These are phyloP conservation scores for Pseudevernia furfuracea DNA, from an alignment of 495 filamentous ascomycete genomes.

Conservation along the genomic window DNA sequence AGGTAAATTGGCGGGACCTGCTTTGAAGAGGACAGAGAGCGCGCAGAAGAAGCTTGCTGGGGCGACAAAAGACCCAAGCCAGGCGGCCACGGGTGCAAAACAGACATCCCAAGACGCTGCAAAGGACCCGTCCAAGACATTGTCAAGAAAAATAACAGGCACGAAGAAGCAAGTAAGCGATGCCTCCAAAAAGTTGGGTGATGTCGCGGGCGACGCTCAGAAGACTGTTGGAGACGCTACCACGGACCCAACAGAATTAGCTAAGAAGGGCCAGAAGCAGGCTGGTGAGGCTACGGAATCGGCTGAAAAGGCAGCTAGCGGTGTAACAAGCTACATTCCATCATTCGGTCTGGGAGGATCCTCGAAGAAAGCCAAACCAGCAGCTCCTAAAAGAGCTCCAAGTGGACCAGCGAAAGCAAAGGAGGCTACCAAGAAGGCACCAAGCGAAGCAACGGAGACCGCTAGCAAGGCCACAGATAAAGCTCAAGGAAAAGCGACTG, in stretches of 20 bases:
- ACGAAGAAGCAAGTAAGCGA: background rate
- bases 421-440: background rate
- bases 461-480: background rate
- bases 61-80: background rate
- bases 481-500: background rate
- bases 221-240: background rate
- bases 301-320: background rate
- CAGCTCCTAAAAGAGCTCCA: constrained; percentile 4
- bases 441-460: background rate
- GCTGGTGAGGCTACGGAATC: background rate
- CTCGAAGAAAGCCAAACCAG: constrained; percentile 10
- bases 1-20: background rate
- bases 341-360: constrained; percentile 16
- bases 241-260: background rate
- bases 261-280: background rate
- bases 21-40: constrained; percentile 4
- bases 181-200: background rate
- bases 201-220: background rate
- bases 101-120: background rate
- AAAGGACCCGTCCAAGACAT: background rate
- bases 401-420: constrained; percentile 1
- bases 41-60: constrained; percentile 10
- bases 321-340: constrained; percentile 20
- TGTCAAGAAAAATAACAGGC: background rate
- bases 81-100: constrained; percentile 1